Conservation (phyloP, 352 stramenopile species). For the Pythium aquatile region DNA sequence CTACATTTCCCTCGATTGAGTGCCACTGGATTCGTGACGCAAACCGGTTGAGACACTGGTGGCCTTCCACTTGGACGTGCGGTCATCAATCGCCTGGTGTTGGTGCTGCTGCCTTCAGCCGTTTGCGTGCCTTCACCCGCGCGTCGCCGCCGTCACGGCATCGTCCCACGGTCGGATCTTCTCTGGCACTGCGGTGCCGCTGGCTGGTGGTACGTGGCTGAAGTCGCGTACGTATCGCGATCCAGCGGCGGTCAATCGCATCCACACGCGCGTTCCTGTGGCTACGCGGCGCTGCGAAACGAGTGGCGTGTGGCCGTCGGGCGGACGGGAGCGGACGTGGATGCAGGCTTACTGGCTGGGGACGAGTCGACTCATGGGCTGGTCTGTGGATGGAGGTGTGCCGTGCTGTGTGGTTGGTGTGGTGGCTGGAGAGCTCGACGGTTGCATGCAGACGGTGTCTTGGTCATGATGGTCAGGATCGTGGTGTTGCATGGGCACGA, state of each 20-base stretch:
- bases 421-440: neutral
- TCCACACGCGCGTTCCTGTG: slow-evolving; percentile 2
- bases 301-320: neutral
- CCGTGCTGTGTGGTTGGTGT: neutral
- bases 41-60: neutral
- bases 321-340: slow-evolving; percentile 1
- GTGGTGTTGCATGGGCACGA: neutral
- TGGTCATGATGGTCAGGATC: neutral
- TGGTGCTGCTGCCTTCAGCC: neutral
- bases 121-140: neutral
- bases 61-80: neutral
- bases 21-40: slow-evolving; percentile 8
- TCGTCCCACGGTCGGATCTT: slow-evolving; percentile 4
- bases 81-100: neutral
- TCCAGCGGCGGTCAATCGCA: slow-evolving; percentile 1
- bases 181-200: slow-evolving; percentile 27
- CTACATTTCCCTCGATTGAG: slow-evolving; percentile 17
- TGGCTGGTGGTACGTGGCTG: slow-evolving; percentile 5
- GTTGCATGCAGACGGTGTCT: neutral
- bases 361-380: neutral
- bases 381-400: neutral
- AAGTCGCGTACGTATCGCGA: neutral
- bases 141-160: slow-evolving; percentile 1
- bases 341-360: neutral
- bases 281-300: neutral